These are phyloP conservation scores for Albatrellus sp. DNA, from an alignment of 1,284 basidiomycete species.

Conservation along the genomic window DNA sequence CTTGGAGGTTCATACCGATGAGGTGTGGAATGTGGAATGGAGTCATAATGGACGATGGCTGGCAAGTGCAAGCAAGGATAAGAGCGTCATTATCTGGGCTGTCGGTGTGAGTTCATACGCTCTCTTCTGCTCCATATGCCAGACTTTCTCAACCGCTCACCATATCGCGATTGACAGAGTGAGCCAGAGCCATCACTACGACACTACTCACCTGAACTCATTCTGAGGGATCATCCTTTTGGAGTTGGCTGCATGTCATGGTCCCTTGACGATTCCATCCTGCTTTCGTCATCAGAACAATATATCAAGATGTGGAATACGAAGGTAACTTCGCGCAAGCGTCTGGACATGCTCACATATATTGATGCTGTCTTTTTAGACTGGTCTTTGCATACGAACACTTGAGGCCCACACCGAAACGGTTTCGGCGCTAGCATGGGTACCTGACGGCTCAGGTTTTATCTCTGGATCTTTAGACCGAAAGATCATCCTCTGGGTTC, in stretches of 20 bases:
- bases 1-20: conserved; percentile 77
- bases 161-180: conserved; percentile 21
- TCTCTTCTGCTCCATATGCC: background rate
- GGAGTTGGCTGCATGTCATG: conserved; percentile 76
- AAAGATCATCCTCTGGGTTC: conserved; percentile 83
- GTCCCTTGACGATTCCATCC: conserved; percentile 77
- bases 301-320: conserved; percentile 81
- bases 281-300: conserved; percentile 74
- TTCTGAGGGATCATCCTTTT: conserved; percentile 65
- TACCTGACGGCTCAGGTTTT: conserved; percentile 82
- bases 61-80: conserved; percentile 84
- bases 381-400: conserved; percentile 51
- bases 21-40: conserved; percentile 95
- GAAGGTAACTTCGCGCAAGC: conserved; percentile 35
- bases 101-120: conserved; percentile 47
- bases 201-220: conserved; percentile 30
- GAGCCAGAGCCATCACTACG: conserved; percentile 33
- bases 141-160: conserved; percentile 1
- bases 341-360: background rate
- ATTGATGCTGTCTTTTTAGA: conserved; percentile 29
- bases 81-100: conserved; percentile 82
- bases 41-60: conserved; percentile 80
- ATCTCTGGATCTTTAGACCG: conserved; percentile 86
- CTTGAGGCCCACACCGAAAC: conserved; percentile 71
- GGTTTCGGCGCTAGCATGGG: conserved; percentile 80